Conservation (phyloP, 495 filamentous ascomycete genomes). For the Trypethelium eluteriae region DNA sequence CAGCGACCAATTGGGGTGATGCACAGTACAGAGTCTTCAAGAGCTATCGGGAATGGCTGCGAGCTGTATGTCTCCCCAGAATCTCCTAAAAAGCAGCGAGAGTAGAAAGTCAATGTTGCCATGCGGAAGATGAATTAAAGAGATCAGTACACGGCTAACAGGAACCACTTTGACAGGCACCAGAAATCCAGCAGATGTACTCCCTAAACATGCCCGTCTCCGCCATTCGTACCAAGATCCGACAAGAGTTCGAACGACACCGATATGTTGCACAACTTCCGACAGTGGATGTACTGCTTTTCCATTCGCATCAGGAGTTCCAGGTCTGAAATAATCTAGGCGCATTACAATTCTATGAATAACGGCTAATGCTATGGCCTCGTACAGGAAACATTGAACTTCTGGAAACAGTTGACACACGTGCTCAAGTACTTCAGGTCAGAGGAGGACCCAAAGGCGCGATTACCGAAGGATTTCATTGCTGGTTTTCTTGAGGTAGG, state of each 20-base stretch:
- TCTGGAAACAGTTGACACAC: constrained; percentile 95
- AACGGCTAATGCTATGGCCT: constrained; percentile 6
- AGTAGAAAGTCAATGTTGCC: background rate
- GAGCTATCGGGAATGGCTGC: constrained; percentile 88
- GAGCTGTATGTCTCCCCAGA: constrained; percentile 59
- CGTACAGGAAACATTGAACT: constrained; percentile 88
- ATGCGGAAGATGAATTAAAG: constrained; percentile 4
- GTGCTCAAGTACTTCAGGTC: constrained; percentile 94
- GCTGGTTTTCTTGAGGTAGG: constrained; percentile 81
- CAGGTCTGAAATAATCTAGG: constrained; percentile 48
- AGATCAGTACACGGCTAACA: background rate
- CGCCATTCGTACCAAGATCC: constrained; percentile 81
- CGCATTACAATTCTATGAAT: background rate
- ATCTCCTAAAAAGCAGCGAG: background rate
- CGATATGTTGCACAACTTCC: constrained; percentile 82
- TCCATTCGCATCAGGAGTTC: constrained; percentile 81
- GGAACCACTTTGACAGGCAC: constrained; percentile 54
- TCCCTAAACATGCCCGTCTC: constrained; percentile 81
- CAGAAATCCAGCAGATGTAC: constrained; percentile 95
- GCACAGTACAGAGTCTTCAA: constrained; percentile 72
- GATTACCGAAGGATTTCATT: constrained; percentile 80
- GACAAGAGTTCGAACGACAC: constrained; percentile 96
- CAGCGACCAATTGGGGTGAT: constrained; percentile 82
- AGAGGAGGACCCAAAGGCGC: constrained; percentile 74
- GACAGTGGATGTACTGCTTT: constrained; percentile 79